Evolutionary conservation across 2,329 filamentous ascomycete species (phyloP).

Genomic region (Chaetomium sp.): DNA sequence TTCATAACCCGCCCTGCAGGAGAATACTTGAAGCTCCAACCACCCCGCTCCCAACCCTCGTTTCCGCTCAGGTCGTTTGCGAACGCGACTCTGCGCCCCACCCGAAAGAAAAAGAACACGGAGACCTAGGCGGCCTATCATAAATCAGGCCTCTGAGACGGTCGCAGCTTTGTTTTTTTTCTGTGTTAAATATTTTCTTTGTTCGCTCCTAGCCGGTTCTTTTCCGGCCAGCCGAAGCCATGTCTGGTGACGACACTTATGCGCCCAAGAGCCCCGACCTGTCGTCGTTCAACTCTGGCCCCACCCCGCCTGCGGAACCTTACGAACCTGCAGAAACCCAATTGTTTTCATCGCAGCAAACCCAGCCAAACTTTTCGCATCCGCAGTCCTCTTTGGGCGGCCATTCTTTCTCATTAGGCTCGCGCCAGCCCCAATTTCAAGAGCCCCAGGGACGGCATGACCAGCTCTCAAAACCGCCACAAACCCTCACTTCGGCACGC

Average conservation of each 20-base stretch:
- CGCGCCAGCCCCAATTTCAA: conserved; percentile 17
- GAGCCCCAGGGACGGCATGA: conserved; percentile 24
- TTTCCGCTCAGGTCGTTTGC: neutral
- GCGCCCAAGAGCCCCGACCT: conserved; percentile 55
- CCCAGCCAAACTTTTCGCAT: conserved; percentile 24
- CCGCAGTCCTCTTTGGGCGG: conserved; percentile 16
- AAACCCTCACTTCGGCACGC: conserved; percentile 10
- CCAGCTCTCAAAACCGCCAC: conserved; percentile 17
- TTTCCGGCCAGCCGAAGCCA: conserved; percentile 29
- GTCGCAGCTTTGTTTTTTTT: neutral
- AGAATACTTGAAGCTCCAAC: conserved; percentile 17
- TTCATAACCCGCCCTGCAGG: conserved; percentile 4
- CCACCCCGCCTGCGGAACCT: conserved; percentile 24
- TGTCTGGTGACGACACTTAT: conserved; percentile 46
- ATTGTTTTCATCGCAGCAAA: conserved; percentile 30
- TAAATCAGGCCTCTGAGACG: conserved; percentile 3
- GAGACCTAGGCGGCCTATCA: conserved; percentile 14
- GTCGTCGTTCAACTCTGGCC: conserved; percentile 45
- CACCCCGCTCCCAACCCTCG: conserved; percentile 16
- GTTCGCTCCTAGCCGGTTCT: conserved; percentile 4
- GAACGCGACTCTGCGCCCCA: conserved; percentile 10
- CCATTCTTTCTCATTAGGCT: conserved; percentile 12
- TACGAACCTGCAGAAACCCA: conserved; percentile 26
- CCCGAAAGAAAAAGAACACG: conserved; percentile 5
- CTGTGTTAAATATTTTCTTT: conserved; percentile 8